Evolutionary conservation across 129 eudicot species (phyloP).

Genomic region (Artemisia annua): DNA sequence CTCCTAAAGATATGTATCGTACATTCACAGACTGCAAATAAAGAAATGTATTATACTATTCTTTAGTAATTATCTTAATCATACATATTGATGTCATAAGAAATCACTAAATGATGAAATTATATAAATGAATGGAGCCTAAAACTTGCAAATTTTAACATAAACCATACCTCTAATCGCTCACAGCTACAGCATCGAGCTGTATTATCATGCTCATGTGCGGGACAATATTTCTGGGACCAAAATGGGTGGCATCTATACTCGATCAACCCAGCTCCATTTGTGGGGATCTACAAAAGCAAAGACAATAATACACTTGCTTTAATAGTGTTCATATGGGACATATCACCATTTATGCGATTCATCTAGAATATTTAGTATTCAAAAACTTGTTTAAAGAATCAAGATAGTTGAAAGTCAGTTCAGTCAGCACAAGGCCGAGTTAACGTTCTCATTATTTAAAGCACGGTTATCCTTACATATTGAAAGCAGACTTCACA

Average conservation of each 20-base stretch:
- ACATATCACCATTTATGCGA: background rate
- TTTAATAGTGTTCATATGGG: background rate
- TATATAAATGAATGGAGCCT: conserved; percentile 6
- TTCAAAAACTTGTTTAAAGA: background rate
- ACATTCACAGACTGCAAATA: conserved; percentile 67
- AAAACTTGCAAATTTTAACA: background rate
- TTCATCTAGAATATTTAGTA: background rate
- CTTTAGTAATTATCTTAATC: background rate
- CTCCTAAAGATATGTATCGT: conserved; percentile 81
- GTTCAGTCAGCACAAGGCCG: conserved; percentile 5
- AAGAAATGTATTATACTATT: no score
- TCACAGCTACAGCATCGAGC: conserved; percentile 98
- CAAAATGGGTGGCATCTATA: conserved; percentile 98
- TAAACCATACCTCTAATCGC: conserved; percentile 79
- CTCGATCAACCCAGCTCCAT: conserved; percentile 86
- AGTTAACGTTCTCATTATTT: background rate
- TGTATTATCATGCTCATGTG: conserved; percentile 90
- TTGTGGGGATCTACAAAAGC: conserved; percentile 69
- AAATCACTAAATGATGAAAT: background rate
- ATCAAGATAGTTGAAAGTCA: conserved; percentile 9
- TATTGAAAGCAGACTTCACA: conserved; percentile 97
- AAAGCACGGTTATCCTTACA: conserved; percentile 48
- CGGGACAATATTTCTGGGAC: conserved; percentile 97
- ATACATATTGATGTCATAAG: background rate
- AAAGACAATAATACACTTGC: conserved; percentile 3